Base-by-base conservation (phyloP, 116 monocot species). In the Iris pallida region DNA sequence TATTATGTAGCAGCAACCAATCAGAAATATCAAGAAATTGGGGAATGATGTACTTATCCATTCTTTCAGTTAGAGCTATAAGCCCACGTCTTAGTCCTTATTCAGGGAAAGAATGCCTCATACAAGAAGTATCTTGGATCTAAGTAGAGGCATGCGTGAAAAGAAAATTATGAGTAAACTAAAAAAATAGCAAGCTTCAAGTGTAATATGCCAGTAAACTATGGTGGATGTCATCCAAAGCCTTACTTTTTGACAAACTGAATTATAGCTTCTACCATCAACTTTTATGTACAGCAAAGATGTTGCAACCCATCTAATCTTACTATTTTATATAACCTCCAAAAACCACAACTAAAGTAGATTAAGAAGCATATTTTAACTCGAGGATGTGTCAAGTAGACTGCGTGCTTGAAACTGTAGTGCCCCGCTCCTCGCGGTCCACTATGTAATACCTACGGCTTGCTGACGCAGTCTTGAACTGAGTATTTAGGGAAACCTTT, bases 11-110 rank as follows among this genome's bases (percentile, higher is more conserved):
- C 44, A 5, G 14, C 0, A 30, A 30, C 30, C 0, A 30, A 30
- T 30, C 30, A n/a, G 54, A 48, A 4, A 48, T 3, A 30, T 8
- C 5, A 14, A 45, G 47, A 19, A 7, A 47, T 4, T 10, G 52
- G 7, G 52, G 41, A 49, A 52, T 11, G 67, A 55, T 41, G 13
- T 67, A 67, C 67, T 67, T 55, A 7, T 67, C 67, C 67, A 67
- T 67, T 55, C 16, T 55, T 54, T 55, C 53, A 54, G 55, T 42
- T 42, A 4, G 42, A 42, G 67, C 65, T 18, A 17, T 42, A 14
- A 67, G 67, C 42, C 41, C 52, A 51, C 12, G 54, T 55, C 55
- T 66, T 53, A 8, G 53, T 53, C 55, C 30, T 53, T 67, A 53
- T 55, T 67, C 55, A 67, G 42, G 47, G 19, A 5, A 47, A 10